Evolutionary conservation across 257 asterid genomes (phyloP).

Genomic region (Forsythia viridissima): DNA sequence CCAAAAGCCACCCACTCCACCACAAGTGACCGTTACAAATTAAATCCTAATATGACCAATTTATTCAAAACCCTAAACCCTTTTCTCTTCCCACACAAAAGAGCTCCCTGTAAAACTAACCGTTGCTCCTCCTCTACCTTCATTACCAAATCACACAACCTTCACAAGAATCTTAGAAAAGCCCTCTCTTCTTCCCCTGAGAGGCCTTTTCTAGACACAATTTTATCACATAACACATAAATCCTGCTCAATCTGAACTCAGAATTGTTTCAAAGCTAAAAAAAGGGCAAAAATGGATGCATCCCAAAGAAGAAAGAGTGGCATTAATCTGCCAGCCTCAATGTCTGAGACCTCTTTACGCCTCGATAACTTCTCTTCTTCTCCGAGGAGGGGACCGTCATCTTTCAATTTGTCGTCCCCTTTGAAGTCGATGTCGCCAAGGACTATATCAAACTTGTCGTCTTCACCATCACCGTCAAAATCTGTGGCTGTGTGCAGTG

Average conservation of each 20-base stretch:
- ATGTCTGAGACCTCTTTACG: slow-evolving; percentile 76
- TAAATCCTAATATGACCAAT: slow-evolving; percentile 12
- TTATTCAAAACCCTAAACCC: slow-evolving; percentile 16
- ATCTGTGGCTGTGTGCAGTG: slow-evolving; percentile 67
- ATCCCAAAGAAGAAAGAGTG: slow-evolving; percentile 70
- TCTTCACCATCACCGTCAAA: slow-evolving; percentile 74
- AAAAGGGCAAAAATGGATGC: slow-evolving; percentile 49
- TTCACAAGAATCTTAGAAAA: background rate
- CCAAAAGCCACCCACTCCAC: slow-evolving; percentile 1
- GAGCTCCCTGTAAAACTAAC: background rate
- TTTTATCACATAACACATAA: background rate
- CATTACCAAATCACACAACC: background rate
- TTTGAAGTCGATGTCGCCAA: slow-evolving; percentile 82
- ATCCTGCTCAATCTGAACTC: background rate
- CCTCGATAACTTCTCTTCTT: slow-evolving; percentile 54
- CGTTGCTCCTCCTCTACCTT: slow-evolving; percentile 5
- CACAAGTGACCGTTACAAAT: slow-evolving; percentile 54
- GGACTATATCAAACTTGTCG: slow-evolving; percentile 83
- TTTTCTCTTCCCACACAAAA: background rate
- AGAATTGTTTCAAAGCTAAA: background rate
- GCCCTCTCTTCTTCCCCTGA: slow-evolving; percentile 25
- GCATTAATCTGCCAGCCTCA: slow-evolving; percentile 75
- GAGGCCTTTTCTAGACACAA: slow-evolving; percentile 24
- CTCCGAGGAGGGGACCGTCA: background rate
- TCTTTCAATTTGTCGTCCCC: slow-evolving; percentile 55